These are phyloP conservation scores for Ogataea zsoltii DNA, from an alignment of 805 yeast genomes.

Conservation along the genomic window DNA sequence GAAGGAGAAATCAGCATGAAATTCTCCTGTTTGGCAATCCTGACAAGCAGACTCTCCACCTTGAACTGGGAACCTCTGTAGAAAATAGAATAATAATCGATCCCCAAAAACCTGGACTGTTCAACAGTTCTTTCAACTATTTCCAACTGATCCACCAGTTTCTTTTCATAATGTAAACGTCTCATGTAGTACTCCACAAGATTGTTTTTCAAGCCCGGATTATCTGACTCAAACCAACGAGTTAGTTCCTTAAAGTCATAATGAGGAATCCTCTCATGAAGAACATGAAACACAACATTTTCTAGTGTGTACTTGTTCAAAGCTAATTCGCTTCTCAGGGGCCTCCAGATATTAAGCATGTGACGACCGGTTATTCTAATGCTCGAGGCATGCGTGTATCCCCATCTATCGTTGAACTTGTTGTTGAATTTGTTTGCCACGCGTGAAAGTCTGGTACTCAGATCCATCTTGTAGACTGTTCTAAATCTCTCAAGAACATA, in stretches of 20 bases:
- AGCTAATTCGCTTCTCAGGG: constrained; percentile 60
- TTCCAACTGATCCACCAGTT: constrained; percentile 62
- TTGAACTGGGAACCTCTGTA: constrained; percentile 93
- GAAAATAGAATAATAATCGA: constrained; percentile 85
- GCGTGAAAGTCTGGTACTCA: constrained; percentile 63
- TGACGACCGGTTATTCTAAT: constrained; percentile 78
- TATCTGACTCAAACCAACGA: constrained; percentile 38
- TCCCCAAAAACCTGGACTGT: constrained; percentile 81
- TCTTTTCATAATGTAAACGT: constrained; percentile 44
- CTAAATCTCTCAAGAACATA: constrained; percentile 69
- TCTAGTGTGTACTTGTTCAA: constrained; percentile 74
- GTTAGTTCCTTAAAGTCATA: constrained; percentile 52
- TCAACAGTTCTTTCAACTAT: constrained; percentile 71
- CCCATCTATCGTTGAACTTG: constrained; percentile 72
- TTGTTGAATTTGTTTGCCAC: constrained; percentile 49
- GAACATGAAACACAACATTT: constrained; percentile 64
- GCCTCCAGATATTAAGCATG: constrained; percentile 82
- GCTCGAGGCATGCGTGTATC: constrained; percentile 73
- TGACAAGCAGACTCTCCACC: constrained; percentile 79
- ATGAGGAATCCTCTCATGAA: constrained; percentile 70
- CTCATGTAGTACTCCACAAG: constrained; percentile 48
- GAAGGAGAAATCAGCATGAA: constrained; percentile 76
- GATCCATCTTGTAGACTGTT: constrained; percentile 46
- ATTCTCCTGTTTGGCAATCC: constrained; percentile 78
- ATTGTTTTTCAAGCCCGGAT: constrained; percentile 29